Base-by-base conservation (phyloP, 306 rosid species). In the Abrus precatorius region DNA sequence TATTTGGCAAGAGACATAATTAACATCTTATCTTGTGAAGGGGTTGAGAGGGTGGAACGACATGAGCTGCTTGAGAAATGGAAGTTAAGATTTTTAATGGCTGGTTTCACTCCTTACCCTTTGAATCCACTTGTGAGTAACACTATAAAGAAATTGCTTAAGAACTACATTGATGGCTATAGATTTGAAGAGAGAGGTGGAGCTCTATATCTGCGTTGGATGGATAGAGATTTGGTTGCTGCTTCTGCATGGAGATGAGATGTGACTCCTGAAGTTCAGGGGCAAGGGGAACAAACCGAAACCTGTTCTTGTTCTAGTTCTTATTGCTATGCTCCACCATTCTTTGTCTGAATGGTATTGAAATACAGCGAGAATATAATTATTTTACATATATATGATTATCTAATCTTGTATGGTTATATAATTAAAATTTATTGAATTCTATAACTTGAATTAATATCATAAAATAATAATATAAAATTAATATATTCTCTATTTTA, bases 21-120 rank as follows among this genome's bases (percentile, higher is more conserved):
- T 74, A 92, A 91, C 89, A 85, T 90, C 50, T 67, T 91, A 82
- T 95, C 97, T 0, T 92, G 95, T 44, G 97, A 91, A 77, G 97
- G 92, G 36, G 74, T 76, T 0, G 95, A 89, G 82, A 90, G 97
- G 77, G 95, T 90, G 75, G 97, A 92, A 64, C 72, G 97, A 48
- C 95, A 91, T 47, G 97, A 92, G 80, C 80, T 86, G 62, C 88
- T 92, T 1, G 95, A 91, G 28, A 92, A 92, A 54, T 92, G 97
- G 95, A 86, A 85, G 85, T 77, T 44, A n/a, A 83, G 97, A 47
- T 89, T 92, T 5, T 68, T 78, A 74, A 89, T 89, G 97, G 95
- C 95, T 13, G 97, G 97, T 52, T 92, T 92, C 78, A 82, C 86
- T 28, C 93, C 92, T 20, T 90, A 89, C 80, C 90, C 97, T 38